Percentiles rank a stretch among this genome's conserved stretches.
Evolutionary conservation across 2,329 filamentous ascomycete genomes (phyloP).

Genomic region (Sporothrix humicola): DNA sequence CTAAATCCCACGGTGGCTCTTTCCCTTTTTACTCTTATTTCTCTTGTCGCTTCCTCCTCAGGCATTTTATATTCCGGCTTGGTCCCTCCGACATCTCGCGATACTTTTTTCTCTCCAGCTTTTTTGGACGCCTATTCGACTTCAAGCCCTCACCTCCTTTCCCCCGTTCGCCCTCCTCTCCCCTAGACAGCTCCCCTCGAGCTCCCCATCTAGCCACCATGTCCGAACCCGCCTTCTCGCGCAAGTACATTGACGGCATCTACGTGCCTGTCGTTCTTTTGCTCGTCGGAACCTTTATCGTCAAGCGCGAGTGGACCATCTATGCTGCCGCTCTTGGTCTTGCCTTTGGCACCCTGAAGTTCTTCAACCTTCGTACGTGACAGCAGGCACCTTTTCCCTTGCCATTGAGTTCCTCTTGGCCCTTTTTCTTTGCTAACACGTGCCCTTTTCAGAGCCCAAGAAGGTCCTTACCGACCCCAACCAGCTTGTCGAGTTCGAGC

Average conservation of each 20-base stretch:
- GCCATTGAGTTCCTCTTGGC: neutral
- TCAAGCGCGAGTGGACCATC: slow-evolving; percentile 77
- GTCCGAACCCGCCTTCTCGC: slow-evolving; percentile 56
- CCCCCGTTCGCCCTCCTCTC: neutral
- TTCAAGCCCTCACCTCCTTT: slow-evolving; percentile 5
- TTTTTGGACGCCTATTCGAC: neutral
- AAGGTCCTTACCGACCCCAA: slow-evolving; percentile 81
- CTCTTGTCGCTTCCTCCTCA: neutral
- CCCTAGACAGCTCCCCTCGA: neutral
- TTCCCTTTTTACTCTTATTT: neutral
- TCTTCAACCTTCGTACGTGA: slow-evolving; percentile 71
- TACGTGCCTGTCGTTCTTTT: slow-evolving; percentile 83
- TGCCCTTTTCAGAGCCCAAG: slow-evolving; percentile 60
- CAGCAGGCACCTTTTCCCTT: neutral
- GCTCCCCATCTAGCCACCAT: slow-evolving; percentile 40
- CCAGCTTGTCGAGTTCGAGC: slow-evolving; percentile 87
- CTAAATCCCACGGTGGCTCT: neutral
- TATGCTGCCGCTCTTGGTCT: slow-evolving; percentile 72
- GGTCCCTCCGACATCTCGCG: slow-evolving; percentile 16
- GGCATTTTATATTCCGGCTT: neutral
- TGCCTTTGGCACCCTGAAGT: slow-evolving; percentile 71
- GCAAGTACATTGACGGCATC: slow-evolving; percentile 75
- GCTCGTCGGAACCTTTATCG: slow-evolving; percentile 74
- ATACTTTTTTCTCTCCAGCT: neutral
- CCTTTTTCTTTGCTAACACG: slow-evolving; percentile 18